Percentiles rank a stretch among this genome's conserved stretches.
phyloP scores from a whole-genome alignment of 495 filamentous ascomycete genomes.

The Neurospora sp. region DNA sequence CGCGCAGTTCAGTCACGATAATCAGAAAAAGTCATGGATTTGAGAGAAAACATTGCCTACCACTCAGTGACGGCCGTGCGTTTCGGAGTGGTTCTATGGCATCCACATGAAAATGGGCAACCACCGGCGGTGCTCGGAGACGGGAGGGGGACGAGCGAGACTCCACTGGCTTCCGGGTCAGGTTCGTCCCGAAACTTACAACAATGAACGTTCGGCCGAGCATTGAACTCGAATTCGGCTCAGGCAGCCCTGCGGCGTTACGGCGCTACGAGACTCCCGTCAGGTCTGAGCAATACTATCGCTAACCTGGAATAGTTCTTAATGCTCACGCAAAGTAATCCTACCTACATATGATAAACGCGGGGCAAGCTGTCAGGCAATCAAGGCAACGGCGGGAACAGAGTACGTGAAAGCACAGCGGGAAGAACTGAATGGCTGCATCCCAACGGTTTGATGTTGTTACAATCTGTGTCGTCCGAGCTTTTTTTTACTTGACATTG shows the following conservation, averaged over 20 bases:
- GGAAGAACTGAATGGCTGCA: neutral
- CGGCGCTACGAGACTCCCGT: neutral
- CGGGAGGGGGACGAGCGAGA: neutral
- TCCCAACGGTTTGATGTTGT: neutral
- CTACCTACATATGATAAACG: neutral
- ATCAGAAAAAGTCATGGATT: neutral
- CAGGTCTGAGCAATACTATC: neutral
- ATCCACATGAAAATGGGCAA: neutral
- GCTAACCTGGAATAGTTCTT: neutral
- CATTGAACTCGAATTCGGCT: neutral
- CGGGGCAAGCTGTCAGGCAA: neutral
- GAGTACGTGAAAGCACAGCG: neutral
- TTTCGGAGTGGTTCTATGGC: neutral
- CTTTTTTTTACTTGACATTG: neutral
- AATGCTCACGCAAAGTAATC: neutral
- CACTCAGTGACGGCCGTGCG: neutral
- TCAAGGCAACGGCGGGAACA: neutral
- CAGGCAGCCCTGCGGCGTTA: neutral
- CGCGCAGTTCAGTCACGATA: neutral
- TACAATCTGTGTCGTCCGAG: neutral
- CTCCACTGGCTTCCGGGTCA: neutral
- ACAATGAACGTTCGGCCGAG: neutral
- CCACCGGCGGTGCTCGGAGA: neutral
- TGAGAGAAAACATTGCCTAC: neutral
- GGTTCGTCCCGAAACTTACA: neutral